phyloP scores from a whole-genome alignment of 805 yeast species.

The Lachancea dasiensis region DNA sequence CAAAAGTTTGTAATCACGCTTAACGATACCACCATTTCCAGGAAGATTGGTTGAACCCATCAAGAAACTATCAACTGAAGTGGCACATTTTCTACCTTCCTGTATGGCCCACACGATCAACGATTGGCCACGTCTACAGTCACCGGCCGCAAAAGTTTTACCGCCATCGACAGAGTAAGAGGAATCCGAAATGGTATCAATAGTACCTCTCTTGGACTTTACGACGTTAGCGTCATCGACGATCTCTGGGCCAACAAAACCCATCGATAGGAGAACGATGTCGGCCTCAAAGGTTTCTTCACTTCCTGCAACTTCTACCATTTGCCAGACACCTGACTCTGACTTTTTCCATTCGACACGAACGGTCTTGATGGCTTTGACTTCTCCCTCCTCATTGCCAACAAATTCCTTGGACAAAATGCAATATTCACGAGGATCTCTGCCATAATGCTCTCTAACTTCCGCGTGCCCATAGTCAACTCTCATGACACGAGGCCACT shows the following conservation, averaged over 20 bases:
- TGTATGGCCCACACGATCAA: slow-evolving; percentile 99
- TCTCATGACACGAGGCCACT: slow-evolving; percentile 97
- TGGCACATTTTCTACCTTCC: slow-evolving; percentile 98
- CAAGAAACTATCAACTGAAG: slow-evolving; percentile 78
- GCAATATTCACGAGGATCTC: slow-evolving; percentile 96
- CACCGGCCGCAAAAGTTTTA: slow-evolving; percentile 93
- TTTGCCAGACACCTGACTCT: slow-evolving; percentile 96
- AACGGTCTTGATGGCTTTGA: slow-evolving; percentile 90
- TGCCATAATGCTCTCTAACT: slow-evolving; percentile 90
- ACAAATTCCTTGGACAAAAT: slow-evolving; percentile 93
- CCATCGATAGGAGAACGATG: slow-evolving; percentile 90
- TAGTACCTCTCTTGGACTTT: slow-evolving; percentile 77
- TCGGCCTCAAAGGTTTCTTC: slow-evolving; percentile 96
- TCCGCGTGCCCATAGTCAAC: slow-evolving; percentile 97
- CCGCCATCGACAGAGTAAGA: slow-evolving; percentile 60
- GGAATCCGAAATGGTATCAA: slow-evolving; percentile 49
- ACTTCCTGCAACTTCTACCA: slow-evolving; percentile 94
- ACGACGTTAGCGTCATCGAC: slow-evolving; percentile 53
- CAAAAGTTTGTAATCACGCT: slow-evolving; percentile 69
- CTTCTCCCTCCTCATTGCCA: slow-evolving; percentile 92
- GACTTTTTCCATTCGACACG: slow-evolving; percentile 98
- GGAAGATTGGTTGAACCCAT: slow-evolving; percentile 81
- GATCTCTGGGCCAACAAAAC: slow-evolving; percentile 94
- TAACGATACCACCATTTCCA: slow-evolving; percentile 88
- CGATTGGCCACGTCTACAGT: slow-evolving; percentile 98